phyloP scores from a whole-genome alignment of 305 asterid species.

The Salvia sclarea region DNA sequence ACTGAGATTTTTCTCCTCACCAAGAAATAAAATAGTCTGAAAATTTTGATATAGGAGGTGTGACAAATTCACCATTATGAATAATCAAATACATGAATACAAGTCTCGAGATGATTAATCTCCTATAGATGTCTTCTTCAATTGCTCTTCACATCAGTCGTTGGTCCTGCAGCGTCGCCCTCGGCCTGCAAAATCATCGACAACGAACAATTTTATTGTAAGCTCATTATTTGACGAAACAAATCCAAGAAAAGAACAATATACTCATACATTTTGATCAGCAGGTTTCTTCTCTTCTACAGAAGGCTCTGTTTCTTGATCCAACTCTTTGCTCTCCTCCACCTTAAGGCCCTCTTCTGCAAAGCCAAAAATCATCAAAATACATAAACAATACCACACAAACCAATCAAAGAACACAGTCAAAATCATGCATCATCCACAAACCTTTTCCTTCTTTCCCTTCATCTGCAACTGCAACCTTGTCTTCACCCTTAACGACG shows the following conservation, averaged over 20 bases:
- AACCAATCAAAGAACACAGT: background rate
- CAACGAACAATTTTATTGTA: background rate
- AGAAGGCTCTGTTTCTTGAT: conserved; percentile 37
- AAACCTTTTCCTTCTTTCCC: conserved; percentile 40
- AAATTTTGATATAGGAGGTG: background rate
- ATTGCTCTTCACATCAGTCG: conserved; percentile 32
- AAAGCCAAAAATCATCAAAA: background rate
- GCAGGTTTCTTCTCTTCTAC: conserved; percentile 38
- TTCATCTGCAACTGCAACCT: conserved; percentile 20
- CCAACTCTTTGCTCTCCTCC: conserved; percentile 36
- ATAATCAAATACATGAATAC: conserved; percentile 27
- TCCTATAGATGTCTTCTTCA: conserved; percentile 31
- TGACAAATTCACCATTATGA: conserved; percentile 22
- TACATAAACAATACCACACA: background rate
- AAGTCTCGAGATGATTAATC: background rate
- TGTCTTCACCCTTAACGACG: background rate
- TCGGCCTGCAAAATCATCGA: conserved; percentile 35
- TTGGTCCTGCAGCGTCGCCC: conserved; percentile 15
- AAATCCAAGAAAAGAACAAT: background rate
- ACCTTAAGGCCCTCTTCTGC: conserved; percentile 41
- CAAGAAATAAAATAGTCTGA: background rate
- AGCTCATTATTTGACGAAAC: too few species aligned
- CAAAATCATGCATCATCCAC: background rate
- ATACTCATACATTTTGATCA: conserved; percentile 33
- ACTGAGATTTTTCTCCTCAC: background rate